A percentile compares a stretch with the other conserved stretches of the same genome.
Evolutionary conservation across 148 eudicot species (phyloP).

Genomic region (Rhododendron kiyosumense): DNA sequence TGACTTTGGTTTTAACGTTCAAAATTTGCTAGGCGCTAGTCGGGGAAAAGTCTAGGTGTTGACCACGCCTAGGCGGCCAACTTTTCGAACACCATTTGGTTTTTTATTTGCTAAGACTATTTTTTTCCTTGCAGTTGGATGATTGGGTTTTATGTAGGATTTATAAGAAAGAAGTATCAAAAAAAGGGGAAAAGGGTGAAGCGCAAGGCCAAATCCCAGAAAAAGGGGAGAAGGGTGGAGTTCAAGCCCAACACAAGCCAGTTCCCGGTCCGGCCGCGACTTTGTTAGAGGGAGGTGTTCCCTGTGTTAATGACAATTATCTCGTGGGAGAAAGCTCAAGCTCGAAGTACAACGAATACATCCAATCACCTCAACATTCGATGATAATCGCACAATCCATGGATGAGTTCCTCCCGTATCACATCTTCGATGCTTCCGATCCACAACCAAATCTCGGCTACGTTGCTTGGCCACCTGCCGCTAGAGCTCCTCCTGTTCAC

Average conservation of each 20-base stretch:
- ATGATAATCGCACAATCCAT: neutral
- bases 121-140: conserved; percentile 16
- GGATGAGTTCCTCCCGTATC: neutral
- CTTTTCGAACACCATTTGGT: neutral
- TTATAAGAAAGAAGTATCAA: conserved; percentile 3
- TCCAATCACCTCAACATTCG: neutral
- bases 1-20: too few species aligned
- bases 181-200: neutral
- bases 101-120: neutral
- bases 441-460: neutral
- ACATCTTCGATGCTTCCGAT: neutral
- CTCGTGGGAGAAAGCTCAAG: neutral
- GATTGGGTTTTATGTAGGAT: conserved; percentile 18
- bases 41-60: too few species aligned
- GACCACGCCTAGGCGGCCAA: too few species aligned
- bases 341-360: too few species aligned
- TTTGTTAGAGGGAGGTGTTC: neutral
- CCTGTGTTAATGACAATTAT: neutral
- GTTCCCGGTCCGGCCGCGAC: neutral
- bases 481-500: neutral
- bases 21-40: too few species aligned
- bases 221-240: neutral
- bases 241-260: neutral
- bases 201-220: neutral
- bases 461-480: neutral